phyloP scores from a whole-genome alignment of 2,329 filamentous ascomycete species.

The Pseudocercospora cruenta region DNA sequence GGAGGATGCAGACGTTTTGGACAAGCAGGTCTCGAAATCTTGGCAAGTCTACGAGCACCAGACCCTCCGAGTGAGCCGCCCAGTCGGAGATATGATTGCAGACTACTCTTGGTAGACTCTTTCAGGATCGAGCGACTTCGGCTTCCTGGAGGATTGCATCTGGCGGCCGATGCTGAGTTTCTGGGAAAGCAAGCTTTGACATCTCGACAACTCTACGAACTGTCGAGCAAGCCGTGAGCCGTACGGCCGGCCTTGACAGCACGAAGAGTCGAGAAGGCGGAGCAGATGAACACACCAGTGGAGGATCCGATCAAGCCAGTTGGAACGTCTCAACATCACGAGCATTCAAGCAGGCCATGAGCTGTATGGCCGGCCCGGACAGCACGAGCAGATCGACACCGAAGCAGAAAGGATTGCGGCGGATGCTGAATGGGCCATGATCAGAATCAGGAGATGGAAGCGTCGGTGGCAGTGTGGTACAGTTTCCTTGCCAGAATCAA shows the following conservation, averaged over 20 bases:
- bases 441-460: not conserved
- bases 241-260: not conserved
- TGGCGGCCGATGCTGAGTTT: no score
- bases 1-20: not conserved
- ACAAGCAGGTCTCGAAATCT: no score
- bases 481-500: not conserved
- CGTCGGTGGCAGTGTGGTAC: not conserved
- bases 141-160: no score
- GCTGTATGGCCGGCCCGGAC: not conserved
- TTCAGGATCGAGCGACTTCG: no score
- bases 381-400: not conserved
- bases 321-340: no score
- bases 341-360: not conserved
- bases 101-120: no score
- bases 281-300: no score
- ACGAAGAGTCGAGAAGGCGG: not conserved
- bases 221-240: not conserved
- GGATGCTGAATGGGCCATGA: not conserved
- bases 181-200: not conserved
- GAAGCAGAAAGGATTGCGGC: not conserved
- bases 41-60: no score
- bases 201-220: not conserved
- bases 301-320: no score
- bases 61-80: no score
- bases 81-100: no score